phyloP scores from a whole-genome alignment of 164 flowering plant species.

The Hamamelis virginiana region DNA sequence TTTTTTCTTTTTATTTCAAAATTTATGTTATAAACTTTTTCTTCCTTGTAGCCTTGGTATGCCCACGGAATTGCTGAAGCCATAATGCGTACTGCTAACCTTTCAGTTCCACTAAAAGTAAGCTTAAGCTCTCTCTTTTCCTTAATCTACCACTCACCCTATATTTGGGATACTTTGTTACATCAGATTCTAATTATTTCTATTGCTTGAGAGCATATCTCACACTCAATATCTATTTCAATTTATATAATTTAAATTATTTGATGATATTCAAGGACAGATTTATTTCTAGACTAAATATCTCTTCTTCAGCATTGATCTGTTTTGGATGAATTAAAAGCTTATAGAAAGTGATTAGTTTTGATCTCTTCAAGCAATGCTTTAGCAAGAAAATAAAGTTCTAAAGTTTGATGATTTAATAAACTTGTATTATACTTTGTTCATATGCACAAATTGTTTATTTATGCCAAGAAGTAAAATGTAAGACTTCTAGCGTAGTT shows the following conservation, averaged over 20 bases:
- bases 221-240: neutral
- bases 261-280: neutral
- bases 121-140: conserved; percentile 33
- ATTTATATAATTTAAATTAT: neutral
- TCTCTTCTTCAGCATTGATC: too few relatives aligned
- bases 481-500: too few relatives aligned
- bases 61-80: conserved; percentile 98
- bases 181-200: neutral
- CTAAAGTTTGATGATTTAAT: too few relatives aligned
- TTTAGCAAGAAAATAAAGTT: too few relatives aligned
- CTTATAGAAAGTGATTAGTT: too few relatives aligned
- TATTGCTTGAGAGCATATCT: neutral
- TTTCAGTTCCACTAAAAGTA: conserved; percentile 88
- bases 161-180: neutral
- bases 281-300: neutral
- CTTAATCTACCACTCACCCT: neutral
- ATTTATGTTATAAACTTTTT: neutral
- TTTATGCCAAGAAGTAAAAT: too few relatives aligned
- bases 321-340: too few relatives aligned
- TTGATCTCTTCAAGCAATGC: too few relatives aligned
- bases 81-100: conserved; percentile 87
- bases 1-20: neutral
- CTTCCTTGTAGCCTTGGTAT: conserved; percentile 87
- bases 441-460: too few relatives aligned
- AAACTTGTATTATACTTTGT: too few relatives aligned